Evolutionary conservation across 768 basidiomycete genomes (phyloP).

Genomic region (Leccinum truebloodii): DNA sequence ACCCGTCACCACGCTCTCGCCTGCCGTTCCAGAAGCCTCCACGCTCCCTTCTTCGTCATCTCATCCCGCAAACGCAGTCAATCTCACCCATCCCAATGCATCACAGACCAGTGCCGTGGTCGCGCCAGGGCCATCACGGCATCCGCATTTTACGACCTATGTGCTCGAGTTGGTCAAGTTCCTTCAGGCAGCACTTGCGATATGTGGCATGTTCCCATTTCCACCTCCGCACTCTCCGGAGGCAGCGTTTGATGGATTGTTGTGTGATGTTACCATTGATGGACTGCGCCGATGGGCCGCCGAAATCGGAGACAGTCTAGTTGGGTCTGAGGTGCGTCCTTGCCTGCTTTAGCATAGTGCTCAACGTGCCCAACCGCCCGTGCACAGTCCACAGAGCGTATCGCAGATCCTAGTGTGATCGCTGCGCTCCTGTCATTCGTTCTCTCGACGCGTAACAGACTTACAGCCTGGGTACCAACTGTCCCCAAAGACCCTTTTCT

Average conservation of each 20-base stretch:
- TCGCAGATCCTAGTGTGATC: slow-evolving; percentile 72
- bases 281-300: slow-evolving; percentile 69
- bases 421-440: slow-evolving; percentile 72
- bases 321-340: slow-evolving; percentile 57
- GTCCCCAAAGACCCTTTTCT: slow-evolving; percentile 81
- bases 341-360: slow-evolving; percentile 3
- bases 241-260: slow-evolving; percentile 56
- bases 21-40: slow-evolving; percentile 23
- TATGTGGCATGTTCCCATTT: slow-evolving; percentile 67
- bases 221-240: slow-evolving; percentile 12
- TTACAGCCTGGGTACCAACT: slow-evolving; percentile 49
- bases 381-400: slow-evolving; percentile 63
- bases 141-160: slow-evolving; percentile 55
- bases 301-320: slow-evolving; percentile 60
- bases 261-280: slow-evolving; percentile 77
- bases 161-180: slow-evolving; percentile 78
- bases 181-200: slow-evolving; percentile 66
- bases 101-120: slow-evolving; percentile 12
- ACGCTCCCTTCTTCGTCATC: slow-evolving; percentile 27
- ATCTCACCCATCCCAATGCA: slow-evolving; percentile 17
- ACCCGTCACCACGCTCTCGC: slow-evolving; percentile 24
- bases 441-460: slow-evolving; percentile 66
- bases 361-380: neutral
- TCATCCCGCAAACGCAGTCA: slow-evolving; percentile 18
- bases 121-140: slow-evolving; percentile 21